phyloP scores from a whole-genome alignment of 1,284 basidiomycete genomes.

The Cutaneotrichosporon spelunceum region DNA sequence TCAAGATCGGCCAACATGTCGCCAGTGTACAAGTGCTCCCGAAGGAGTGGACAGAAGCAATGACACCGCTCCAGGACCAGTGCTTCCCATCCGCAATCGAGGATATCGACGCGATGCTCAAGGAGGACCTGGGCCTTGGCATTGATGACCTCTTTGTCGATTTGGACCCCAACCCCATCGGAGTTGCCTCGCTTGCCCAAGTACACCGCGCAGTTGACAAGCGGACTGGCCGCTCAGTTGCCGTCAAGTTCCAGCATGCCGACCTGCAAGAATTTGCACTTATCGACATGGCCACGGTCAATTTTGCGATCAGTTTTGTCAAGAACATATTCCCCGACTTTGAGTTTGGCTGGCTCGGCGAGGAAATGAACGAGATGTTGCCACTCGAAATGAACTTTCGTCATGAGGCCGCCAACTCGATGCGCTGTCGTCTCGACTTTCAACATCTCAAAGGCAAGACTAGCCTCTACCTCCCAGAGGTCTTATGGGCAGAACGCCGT shows the following conservation, averaged over 20 bases:
- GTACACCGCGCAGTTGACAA: conserved; percentile 82
- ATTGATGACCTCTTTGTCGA: conserved; percentile 60
- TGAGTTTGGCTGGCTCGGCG: conserved; percentile 90
- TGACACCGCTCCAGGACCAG: conserved; percentile 76
- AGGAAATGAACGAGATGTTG: conserved; percentile 87
- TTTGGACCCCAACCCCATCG: conserved; percentile 86
- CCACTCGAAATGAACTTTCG: conserved; percentile 81
- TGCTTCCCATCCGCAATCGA: conserved; percentile 47
- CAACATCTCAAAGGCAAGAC: conserved; percentile 60
- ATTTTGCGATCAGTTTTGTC: conserved; percentile 66
- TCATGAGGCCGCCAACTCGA: conserved; percentile 84
- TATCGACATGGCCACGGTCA: conserved; percentile 62
- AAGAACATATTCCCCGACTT: conserved; percentile 68
- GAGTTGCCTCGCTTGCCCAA: conserved; percentile 89
- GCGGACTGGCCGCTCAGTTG: conserved; percentile 70
- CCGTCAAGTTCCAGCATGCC: conserved; percentile 96
- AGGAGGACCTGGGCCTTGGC: conserved; percentile 40
- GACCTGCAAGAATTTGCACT: conserved; percentile 88
- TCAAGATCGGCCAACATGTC: conserved; percentile 74
- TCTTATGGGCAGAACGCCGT: conserved; percentile 76
- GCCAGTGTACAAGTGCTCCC: conserved; percentile 68
- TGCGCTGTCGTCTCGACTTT: conserved; percentile 71
- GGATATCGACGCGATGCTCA: conserved; percentile 47
- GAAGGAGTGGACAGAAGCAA: conserved; percentile 62
- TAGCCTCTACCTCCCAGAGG: conserved; percentile 85